Evolutionary conservation across 306 rosid genomes (phyloP), one percentile per base, ranked within the genome.

Genomic region (Ceratonia siliqua): DNA sequence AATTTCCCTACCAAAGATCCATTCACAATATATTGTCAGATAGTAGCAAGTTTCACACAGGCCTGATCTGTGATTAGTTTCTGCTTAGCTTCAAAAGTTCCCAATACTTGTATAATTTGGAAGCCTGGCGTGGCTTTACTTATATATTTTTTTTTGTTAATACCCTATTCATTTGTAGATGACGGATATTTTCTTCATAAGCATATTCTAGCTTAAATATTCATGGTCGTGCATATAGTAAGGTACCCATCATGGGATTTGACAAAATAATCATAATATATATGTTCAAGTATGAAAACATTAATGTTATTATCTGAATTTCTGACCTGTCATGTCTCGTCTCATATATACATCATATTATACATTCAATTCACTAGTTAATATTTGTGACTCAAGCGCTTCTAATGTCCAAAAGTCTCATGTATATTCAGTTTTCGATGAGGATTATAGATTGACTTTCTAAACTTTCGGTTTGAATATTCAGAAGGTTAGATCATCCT

Each of bases 1-100:
- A 53, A 48, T 68, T 76, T 54, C 56, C 73, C 76, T 59, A 45
- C 62, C 33, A 58, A 75, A 78, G 64, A 69, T 82, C 62, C 22
- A 11, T 32, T 35, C 38, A 11, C 28, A 56, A 82, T 62, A 14
- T 62, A 20, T 69, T 78, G 72, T 83, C 83, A 77, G 68, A 15
- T 33, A 69, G 68, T 52, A 33, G 6, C 35, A 61, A 57, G 53
- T 35, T 73, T 43, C 50, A 25, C 43, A 1, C 15, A n/a, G 55
- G 45, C 24, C 5, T 5, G 2, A 8, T 20, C 14, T 7, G 5
- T 56, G 36, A 18, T 27, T 9, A 42, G 2, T 45, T 1, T 78
- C 5, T 17, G 46, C 59, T 58, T 58, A 12, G n/a, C 54, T 68
- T 49, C 46, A 77, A 77, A 69, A 54, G 59, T 42, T 43, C 69